Evolutionary conservation across 768 basidiomycete genomes (phyloP).

Genomic region (Paxillus ammoniavirescens): DNA sequence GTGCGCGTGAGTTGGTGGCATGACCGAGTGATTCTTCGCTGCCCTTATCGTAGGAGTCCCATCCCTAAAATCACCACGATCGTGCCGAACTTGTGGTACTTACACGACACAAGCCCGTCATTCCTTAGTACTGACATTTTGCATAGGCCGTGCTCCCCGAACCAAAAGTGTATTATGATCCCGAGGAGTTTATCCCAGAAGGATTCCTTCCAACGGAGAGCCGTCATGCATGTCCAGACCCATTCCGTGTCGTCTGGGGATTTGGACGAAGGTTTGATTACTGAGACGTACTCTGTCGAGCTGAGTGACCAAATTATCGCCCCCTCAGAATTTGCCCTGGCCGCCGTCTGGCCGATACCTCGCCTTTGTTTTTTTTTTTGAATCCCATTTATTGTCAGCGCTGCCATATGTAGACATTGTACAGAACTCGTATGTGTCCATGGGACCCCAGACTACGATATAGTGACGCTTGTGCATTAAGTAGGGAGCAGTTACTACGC

Average conservation of each 20-base stretch:
- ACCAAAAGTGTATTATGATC: not conserved
- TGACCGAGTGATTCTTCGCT: not conserved
- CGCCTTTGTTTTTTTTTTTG: not conserved
- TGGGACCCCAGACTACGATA: too few relatives aligned
- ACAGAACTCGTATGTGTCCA: too few relatives aligned
- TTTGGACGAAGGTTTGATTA: not conserved
- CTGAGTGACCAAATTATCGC: not conserved
- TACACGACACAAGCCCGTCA: too few relatives aligned
- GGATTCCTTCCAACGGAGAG: not conserved
- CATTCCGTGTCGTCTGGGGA: not conserved
- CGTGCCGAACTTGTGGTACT: not conserved
- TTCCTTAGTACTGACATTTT: too few relatives aligned
- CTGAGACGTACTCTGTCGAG: not conserved
- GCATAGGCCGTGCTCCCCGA: too few relatives aligned
- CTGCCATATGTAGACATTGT: too few relatives aligned
- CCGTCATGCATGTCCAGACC: not conserved
- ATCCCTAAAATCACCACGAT: not conserved
- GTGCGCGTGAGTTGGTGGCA: too few relatives aligned
- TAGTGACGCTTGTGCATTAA: too few relatives aligned
- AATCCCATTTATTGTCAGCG: too few relatives aligned
- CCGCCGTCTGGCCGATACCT: not conserved
- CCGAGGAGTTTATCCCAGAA: not conserved
- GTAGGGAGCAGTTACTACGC: too few relatives aligned
- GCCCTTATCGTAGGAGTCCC: not conserved
- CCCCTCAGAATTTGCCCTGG: conserved; percentile 3